Evolutionary conservation across 495 filamentous ascomycete species (phyloP), one percentile per base, ranked within the genome.

Genomic region (Aspergillus panamensis): DNA sequence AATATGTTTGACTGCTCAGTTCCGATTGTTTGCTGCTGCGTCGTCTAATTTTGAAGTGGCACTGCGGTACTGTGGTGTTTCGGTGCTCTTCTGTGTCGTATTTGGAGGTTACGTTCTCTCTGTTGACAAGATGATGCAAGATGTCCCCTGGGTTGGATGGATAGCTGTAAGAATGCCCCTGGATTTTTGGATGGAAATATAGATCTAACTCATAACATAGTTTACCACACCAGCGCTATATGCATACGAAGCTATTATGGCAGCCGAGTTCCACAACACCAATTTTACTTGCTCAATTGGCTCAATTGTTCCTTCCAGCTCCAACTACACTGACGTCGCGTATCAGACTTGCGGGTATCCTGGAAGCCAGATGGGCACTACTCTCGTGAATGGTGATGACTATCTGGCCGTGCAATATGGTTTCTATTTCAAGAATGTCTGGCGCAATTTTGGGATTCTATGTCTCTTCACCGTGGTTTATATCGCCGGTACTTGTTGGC

Each of bases 221-320:
- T 77, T 72, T 64, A 78, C 88, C 57, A 87, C 90, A 48, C 89
- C 89, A 0, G 71, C 91, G 6, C 69, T 82, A 9, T 94, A 90
- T 62, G 80, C 81, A 1, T 91, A 88, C 58, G 89, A 87, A 64
- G 77, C 77, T 0, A 66, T 85, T 37, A 76, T 88, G 74, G 66
- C 79, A 3, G 87, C 87, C 59, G 77, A 80, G 37, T 79, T 80
- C 30, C 71, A 77, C 44, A 70, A 73, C 53, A 48, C 72, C 10
- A 67, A 74, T 2, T 76, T 80, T 47, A 56, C 65, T 29, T 80
- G 77, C 57, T 76, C 82, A 1, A 73, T 79, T 12, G 73, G 72
- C 8, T 75, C 82, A 48, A 73, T 86, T 17, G 74, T 84, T 6
- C 84, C 87, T 13, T 77, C 84, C 55, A 82, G 84, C 0, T 74